Conservation (phyloP, 2,329 filamentous ascomycete genomes). For the Fusarium pininemorale region DNA sequence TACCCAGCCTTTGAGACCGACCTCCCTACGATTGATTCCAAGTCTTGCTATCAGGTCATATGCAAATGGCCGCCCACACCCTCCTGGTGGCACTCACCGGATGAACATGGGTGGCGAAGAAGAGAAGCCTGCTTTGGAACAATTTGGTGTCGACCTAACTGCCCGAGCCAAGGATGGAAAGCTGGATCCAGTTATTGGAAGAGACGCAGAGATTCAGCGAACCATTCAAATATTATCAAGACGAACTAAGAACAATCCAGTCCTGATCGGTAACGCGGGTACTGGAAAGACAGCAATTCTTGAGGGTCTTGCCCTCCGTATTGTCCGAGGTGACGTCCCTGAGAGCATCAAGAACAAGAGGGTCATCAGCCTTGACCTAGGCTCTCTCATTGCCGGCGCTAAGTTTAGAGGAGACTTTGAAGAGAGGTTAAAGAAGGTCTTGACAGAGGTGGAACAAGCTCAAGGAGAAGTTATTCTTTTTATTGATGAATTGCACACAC, state of each 20-base stretch:
- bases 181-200: constrained; percentile 93
- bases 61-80: constrained; percentile 80
- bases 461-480: constrained; percentile 93
- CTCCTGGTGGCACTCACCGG: constrained; percentile 89
- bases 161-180: constrained; percentile 86
- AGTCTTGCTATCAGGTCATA: constrained; percentile 60
- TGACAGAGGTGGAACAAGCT: constrained; percentile 90
- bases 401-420: constrained; percentile 98
- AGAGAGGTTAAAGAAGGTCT: constrained; percentile 87
- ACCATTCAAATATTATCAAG: constrained; percentile 94
- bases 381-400: constrained; percentile 91
- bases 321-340: constrained; percentile 91
- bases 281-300: constrained; percentile 95
- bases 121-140: constrained; percentile 87
- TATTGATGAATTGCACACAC: constrained; percentile 91
- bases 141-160: constrained; percentile 92
- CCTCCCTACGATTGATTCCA: constrained; percentile 49
- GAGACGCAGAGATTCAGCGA: constrained; percentile 89
- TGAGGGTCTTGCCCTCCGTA: constrained; percentile 88
- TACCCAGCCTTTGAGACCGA: constrained; percentile 33
- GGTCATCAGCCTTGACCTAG: constrained; percentile 87
- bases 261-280: constrained; percentile 90
- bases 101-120: constrained; percentile 85
- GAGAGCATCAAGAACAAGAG: constrained; percentile 96
- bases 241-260: constrained; percentile 94